Evolutionary conservation across 2,329 filamentous ascomycete species (phyloP), one percentile per base, ranked within the genome.

Genomic region (Sclerotinia sclerotiorum): DNA sequence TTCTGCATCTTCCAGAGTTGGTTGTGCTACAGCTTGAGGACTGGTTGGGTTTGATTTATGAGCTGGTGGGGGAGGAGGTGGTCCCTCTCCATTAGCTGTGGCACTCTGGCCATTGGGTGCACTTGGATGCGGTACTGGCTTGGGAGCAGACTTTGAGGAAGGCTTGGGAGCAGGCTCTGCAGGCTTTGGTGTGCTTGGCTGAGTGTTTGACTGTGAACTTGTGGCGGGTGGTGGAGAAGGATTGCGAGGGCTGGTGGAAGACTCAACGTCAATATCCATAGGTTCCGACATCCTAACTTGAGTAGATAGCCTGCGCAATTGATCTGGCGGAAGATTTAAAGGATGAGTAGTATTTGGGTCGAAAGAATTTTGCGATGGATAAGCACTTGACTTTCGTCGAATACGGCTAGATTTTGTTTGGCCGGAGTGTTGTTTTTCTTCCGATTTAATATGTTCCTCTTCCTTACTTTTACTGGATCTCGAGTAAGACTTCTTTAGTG

Each of bases 301-400:
- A 74, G 84, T 85, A 61, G 90, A 92, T 69, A 91, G 81, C 71
- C 92, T 88, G 79, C 91, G 90, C 76, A 93, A 87, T 84, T 97
- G 90, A 82, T 97, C 93, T 58, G 93, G 93, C 2, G 90, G 93
- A 29, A 97, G 87, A 77, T 97, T 97, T 65, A 97, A 85, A 51
- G 94, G 94, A 79, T 97, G 94, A 3, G 88, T 62, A 7, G 60
- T 90, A 78, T 94, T 87, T 72, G 84, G 84, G 77, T 92, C 88
- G 76, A 83, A 80, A 74, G 80, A 81, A 72, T 84, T 82, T 68
- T 72, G 74, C 32, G 73, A 71, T 49, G 74, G 72, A 68, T 73
- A 70, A 51, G 71, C 69, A 49, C 71, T 70, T 52, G 75, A 68
- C 71, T 74, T 76, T 49, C 69, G 66, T 70, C 73, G 72, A 67